Evolutionary conservation across 2,329 filamentous ascomycete species (phyloP), one percentile per base, ranked within the genome.

Genomic region (Mariannaea elegans): DNA sequence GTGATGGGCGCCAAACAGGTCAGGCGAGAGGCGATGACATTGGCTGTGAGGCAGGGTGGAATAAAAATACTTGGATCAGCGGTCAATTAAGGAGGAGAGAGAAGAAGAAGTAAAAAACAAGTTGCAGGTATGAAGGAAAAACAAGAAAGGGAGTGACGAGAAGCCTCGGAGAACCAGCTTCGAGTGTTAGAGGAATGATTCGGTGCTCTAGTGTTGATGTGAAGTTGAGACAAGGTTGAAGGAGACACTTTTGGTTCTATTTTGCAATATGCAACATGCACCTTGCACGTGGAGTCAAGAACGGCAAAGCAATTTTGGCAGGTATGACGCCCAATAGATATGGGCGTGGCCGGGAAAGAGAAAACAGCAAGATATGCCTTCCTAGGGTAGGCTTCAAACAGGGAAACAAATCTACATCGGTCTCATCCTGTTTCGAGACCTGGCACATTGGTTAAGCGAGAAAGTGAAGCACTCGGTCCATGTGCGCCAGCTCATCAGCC

Each of bases 111-210:
- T 29, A 18, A 14, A 32, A 21, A 16, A 18, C 18, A 23, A 36
- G n/a, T 14, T 12, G n/a, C n/a, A n/a, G 16, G 23, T 29, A 44
- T 47, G n/a, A 31, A 31, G 48, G 27, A 13, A 41, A n/a, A 41
- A 13, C 13, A 24, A 34, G 18, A 12, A 18, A 50, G 50, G 31
- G 32, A 46, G 16, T n/a, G 32, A 31, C 46, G 18, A 14, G 23
- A 19, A 44, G 47, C 41, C 14, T 46, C 18, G 39, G 23, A 19
- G 47, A 32, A 39, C 29, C 46, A 45, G 46, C 54, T 50, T 45
- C 45, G 29, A 46, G 39, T 29, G 38, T 8, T 39, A 10, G 18
- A 27, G 32, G n/a, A 14, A 14, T 36, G 34, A 36, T 16, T 36
- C 12, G 12, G 34, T 36, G 19, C 14, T 14, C 23, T 45, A 21